Conservation (phyloP, 345 rosid species). For the Eucalyptus erythrocorys region DNA sequence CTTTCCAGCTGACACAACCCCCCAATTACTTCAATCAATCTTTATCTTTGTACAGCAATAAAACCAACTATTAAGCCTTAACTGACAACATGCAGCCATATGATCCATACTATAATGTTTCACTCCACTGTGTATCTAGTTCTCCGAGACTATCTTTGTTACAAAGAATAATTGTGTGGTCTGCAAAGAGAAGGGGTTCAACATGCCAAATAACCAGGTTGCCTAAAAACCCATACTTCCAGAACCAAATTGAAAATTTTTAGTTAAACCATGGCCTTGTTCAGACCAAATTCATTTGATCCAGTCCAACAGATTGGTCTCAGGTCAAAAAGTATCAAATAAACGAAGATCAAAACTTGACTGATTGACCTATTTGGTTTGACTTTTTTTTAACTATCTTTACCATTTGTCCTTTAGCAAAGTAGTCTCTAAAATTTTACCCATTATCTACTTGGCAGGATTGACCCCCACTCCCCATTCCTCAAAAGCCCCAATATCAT, state of each 20-base stretch:
- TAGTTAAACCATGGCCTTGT: neutral
- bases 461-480: neutral
- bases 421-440: neutral
- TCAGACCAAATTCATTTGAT: neutral
- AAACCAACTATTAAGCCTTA: neutral
- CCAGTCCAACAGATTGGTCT: neutral
- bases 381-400: neutral
- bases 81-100: neutral
- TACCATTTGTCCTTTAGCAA: neutral
- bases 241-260: neutral
- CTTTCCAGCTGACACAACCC: neutral
- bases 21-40: neutral
- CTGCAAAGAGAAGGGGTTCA: neutral
- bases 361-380: neutral
- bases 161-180: neutral
- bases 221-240: neutral
- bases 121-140: neutral
- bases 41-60: neutral
- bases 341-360: neutral
- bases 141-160: neutral
- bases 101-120: neutral
- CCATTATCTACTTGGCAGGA: neutral
- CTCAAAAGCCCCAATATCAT: neutral
- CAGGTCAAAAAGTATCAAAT: neutral
- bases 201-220: neutral